Evolutionary conservation across 164 flowering plant species (phyloP).

Genomic region (Kalanchoe fedtschenkoi): DNA sequence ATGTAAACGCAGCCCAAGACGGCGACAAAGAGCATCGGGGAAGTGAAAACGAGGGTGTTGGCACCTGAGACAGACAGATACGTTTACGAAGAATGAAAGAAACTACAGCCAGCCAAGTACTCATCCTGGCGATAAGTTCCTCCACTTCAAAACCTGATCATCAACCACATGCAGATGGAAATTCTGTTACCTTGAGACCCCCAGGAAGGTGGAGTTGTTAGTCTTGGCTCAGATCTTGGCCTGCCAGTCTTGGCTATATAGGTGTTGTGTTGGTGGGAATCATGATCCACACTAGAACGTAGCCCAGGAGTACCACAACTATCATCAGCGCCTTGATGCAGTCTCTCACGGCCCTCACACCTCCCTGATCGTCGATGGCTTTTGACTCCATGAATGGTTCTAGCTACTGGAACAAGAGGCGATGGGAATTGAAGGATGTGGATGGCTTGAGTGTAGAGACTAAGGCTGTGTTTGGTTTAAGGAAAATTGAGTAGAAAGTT

Average conservation of each 20-base stretch:
- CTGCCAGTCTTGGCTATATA: constrained; percentile 31
- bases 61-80: constrained; percentile 10
- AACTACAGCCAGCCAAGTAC: too few species aligned
- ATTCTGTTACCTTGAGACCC: constrained; percentile 57
- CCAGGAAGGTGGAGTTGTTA: constrained; percentile 42
- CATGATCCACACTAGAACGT: constrained; percentile 45
- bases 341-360: not conserved
- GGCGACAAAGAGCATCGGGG: constrained; percentile 53
- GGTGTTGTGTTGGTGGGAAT: constrained; percentile 43
- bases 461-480: too few species aligned
- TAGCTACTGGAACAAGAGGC: not conserved
- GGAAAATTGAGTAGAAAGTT: too few species aligned
- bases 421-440: not conserved
- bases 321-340: constrained; percentile 16
- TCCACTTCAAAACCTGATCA: too few species aligned
- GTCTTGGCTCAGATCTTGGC: constrained; percentile 19
- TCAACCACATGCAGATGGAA: too few species aligned
- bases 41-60: constrained; percentile 28
- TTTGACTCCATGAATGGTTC: not conserved
- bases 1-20: constrained; percentile 48
- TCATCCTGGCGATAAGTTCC: too few species aligned
- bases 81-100: too few species aligned
- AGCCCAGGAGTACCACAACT: constrained; percentile 31
- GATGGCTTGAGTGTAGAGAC: constrained; percentile 1
- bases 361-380: not conserved